Evolutionary conservation across 108 stramenopile genomes (phyloP).

Genomic region (Asterionellopsis glacialis): DNA sequence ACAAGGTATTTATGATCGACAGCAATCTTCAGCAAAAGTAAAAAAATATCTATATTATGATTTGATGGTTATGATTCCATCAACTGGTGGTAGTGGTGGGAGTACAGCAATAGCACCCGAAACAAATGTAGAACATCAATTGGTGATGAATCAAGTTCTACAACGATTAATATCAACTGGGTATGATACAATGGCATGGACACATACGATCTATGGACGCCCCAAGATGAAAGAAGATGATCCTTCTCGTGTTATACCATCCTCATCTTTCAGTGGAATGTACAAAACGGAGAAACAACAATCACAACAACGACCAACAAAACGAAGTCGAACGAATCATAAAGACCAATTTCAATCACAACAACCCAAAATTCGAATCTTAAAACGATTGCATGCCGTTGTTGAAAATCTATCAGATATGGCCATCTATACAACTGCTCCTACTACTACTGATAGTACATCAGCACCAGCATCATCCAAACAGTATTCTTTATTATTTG

Average conservation of each 20-base stretch:
- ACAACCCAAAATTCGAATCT: constrained; percentile 17
- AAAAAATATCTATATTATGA: no score
- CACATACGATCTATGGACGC: constrained; percentile 60
- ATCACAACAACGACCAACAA: neutral
- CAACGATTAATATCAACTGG: constrained; percentile 32
- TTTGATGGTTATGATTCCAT: no score
- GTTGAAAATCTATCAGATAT: constrained; percentile 70
- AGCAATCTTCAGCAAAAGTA: no score
- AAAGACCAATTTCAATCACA: neutral
- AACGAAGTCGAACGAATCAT: no score
- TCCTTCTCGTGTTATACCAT: constrained; percentile 42
- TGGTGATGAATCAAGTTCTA: constrained; percentile 19
- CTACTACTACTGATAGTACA: constrained; percentile 15
- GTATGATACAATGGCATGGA: constrained; percentile 48
- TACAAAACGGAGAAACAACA: constrained; percentile 7
- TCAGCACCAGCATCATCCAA: constrained; percentile 3
- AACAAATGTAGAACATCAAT: no score
- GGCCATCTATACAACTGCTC: constrained; percentile 19
- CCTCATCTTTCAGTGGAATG: neutral
- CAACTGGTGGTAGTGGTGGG: no score
- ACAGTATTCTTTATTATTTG: no score
- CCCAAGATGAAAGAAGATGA: constrained; percentile 40
- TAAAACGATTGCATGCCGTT: constrained; percentile 58
- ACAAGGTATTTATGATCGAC: no score
- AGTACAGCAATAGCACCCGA: no score